A percentile compares a stretch with the other conserved stretches of the same genome.
phyloP scores from a whole-genome alignment of 2,329 filamentous ascomycete genomes.

The Zasmidium cellare region DNA sequence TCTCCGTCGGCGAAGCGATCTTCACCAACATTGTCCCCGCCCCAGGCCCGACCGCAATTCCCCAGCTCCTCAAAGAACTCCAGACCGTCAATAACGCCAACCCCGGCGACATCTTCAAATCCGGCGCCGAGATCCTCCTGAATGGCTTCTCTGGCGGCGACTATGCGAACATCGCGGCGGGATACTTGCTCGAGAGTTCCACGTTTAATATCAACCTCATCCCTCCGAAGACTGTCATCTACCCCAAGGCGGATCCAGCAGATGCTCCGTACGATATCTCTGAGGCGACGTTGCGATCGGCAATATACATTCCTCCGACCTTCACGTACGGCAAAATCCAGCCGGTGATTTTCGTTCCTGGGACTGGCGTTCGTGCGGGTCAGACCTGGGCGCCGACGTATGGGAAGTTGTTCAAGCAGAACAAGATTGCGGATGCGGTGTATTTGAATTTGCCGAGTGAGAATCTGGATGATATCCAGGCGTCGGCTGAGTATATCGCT shows the following conservation, averaged over 20 bases:
- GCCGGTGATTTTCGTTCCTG: constrained; percentile 55
- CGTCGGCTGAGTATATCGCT: constrained; percentile 55
- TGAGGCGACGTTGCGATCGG: constrained; percentile 49
- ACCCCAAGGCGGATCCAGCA: constrained; percentile 36
- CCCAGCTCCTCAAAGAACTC: constrained; percentile 17
- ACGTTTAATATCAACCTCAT: constrained; percentile 29
- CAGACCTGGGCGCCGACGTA: constrained; percentile 49
- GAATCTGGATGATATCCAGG: constrained; percentile 51
- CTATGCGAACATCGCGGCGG: constrained; percentile 16
- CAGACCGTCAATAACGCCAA: constrained; percentile 20
- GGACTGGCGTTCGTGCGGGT: constrained; percentile 52
- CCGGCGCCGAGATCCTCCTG: constrained; percentile 21
- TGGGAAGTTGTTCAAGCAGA: constrained; percentile 47
- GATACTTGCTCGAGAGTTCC: constrained; percentile 24
- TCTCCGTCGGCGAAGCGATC: constrained; percentile 22
- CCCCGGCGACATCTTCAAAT: constrained; percentile 23
- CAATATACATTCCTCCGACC: constrained; percentile 52
- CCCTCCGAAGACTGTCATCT: constrained; percentile 32
- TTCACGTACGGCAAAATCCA: constrained; percentile 48
- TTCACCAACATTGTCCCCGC: constrained; percentile 25
- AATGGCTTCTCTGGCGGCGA: constrained; percentile 23
- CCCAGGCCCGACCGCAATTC: constrained; percentile 21
- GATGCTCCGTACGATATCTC: constrained; percentile 53
- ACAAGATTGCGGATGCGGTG: constrained; percentile 49
- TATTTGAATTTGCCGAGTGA: constrained; percentile 56